phyloP scores from a whole-genome alignment of 2,329 filamentous ascomycete species.

The Pestalotiopsis sp. region DNA sequence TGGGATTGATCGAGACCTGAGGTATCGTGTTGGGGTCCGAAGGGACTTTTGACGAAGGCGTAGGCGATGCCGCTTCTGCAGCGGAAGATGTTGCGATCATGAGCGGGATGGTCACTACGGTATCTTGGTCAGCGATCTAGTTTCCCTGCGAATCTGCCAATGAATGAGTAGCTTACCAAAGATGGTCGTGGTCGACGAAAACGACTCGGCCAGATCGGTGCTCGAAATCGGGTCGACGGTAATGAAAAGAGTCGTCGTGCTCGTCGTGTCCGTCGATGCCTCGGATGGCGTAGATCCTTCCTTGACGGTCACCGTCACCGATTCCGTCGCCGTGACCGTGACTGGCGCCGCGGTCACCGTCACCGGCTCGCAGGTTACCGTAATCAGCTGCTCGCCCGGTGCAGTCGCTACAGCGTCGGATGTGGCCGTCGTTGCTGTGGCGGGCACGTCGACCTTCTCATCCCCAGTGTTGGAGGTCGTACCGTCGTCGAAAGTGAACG shows the following conservation, averaged over 20 bases:
- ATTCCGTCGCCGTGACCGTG: constrained; percentile 3
- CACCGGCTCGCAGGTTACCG: constrained; percentile 1
- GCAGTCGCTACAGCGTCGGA: not conserved
- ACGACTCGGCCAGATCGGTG: not conserved
- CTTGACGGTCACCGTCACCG: constrained; percentile 4
- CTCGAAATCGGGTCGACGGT: not conserved
- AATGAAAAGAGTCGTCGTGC: constrained; percentile 5
- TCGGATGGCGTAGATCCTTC: not conserved
- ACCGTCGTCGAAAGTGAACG: constrained; percentile 37
- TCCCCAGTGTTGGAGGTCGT: not conserved
- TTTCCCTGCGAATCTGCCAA: not conserved
- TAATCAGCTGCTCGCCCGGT: not conserved
- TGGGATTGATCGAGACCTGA: constrained; percentile 16
- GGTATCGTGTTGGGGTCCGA: constrained; percentile 10
- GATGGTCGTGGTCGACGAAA: constrained; percentile 15
- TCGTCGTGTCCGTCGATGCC: not conserved
- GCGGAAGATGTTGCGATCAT: constrained; percentile 4
- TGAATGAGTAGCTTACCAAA: not conserved
- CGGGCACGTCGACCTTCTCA: not conserved
- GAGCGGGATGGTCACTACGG: constrained; percentile 8
- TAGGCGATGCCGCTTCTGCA: not conserved
- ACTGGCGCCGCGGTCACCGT: constrained; percentile 9
- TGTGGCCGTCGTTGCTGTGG: not conserved
- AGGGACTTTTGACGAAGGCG: constrained; percentile 1
- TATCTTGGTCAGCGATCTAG: not conserved